phyloP scores from a whole-genome alignment of 345 rosid genomes.

The Bruguiera gymnorhiza region DNA sequence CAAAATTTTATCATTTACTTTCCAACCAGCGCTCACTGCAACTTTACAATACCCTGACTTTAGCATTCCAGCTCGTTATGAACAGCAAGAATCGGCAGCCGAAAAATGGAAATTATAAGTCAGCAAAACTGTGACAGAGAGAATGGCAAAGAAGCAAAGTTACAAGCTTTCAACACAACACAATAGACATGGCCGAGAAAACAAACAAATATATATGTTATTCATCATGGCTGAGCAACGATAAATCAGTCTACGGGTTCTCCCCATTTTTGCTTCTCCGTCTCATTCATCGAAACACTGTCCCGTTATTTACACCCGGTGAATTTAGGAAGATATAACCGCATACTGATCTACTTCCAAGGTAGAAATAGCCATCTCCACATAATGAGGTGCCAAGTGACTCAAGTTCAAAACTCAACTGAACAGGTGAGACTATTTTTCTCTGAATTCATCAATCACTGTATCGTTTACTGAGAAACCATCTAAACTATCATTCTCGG shows the following conservation, averaged over 20 bases:
- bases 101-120: conserved; percentile 21
- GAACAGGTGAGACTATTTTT: conserved; percentile 43
- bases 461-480: conserved; percentile 68
- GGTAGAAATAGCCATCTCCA: too few relatives aligned
- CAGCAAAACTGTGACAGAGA: conserved; percentile 42
- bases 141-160: conserved; percentile 23
- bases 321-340: conserved; percentile 16
- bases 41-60: conserved; percentile 23
- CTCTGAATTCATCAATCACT: conserved; percentile 54
- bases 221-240: conserved; percentile 14
- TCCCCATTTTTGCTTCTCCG: conserved; percentile 22
- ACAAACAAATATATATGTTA: conserved; percentile 3
- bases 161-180: conserved; percentile 15
- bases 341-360: too few relatives aligned
- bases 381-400: background rate
- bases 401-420: conserved; percentile 9
- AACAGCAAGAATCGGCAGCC: conserved; percentile 21
- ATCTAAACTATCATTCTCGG: conserved; percentile 70
- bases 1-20: conserved; percentile 10
- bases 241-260: conserved; percentile 23
- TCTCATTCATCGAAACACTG: conserved; percentile 26
- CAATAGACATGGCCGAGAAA: conserved; percentile 6
- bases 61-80: conserved; percentile 17
- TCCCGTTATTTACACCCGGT: conserved; percentile 49
- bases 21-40: conserved; percentile 19